phyloP scores from a whole-genome alignment of 768 basidiomycete species.

The Suillus discolor region DNA sequence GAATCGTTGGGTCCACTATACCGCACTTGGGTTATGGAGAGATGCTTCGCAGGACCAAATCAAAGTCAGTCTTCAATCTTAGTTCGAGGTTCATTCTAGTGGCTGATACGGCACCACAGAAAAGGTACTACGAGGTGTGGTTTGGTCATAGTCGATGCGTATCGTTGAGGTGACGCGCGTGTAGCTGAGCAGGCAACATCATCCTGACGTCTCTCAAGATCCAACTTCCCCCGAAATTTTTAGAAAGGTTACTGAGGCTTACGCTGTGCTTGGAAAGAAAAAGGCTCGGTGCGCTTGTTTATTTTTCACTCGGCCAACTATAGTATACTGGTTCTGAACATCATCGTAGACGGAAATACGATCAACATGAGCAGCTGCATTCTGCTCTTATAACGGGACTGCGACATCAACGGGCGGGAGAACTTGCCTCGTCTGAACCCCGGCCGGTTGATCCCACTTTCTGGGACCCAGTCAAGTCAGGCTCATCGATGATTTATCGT shows the following conservation, averaged over 20 bases:
- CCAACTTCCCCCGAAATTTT: neutral
- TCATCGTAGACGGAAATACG: neutral
- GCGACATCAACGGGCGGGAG: neutral
- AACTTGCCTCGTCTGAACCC: neutral
- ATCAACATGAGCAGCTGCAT: neutral
- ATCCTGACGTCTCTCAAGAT: slow-evolving; percentile 4
- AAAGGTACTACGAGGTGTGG: slow-evolving; percentile 4
- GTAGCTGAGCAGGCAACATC: slow-evolving; percentile 1
- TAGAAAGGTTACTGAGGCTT: neutral
- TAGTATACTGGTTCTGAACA: neutral
- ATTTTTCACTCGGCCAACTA: neutral
- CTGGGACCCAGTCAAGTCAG: neutral
- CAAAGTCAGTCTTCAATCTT: neutral
- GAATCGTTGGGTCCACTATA: slow-evolving; percentile 1
- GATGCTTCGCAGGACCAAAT: slow-evolving; percentile 6
- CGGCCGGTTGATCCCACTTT: slow-evolving; percentile 4
- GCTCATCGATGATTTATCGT: neutral
- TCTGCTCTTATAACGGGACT: neutral
- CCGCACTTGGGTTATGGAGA: slow-evolving; percentile 5
- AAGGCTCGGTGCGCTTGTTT: neutral
- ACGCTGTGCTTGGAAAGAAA: slow-evolving; percentile 1
- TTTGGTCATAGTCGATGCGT: neutral
- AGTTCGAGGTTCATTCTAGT: neutral
- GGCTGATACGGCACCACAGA: neutral
- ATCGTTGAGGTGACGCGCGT: neutral